These are phyloP conservation scores for Rhynchosporium agropyri DNA, from an alignment of 2,329 filamentous ascomycete genomes.

Conservation along the genomic window DNA sequence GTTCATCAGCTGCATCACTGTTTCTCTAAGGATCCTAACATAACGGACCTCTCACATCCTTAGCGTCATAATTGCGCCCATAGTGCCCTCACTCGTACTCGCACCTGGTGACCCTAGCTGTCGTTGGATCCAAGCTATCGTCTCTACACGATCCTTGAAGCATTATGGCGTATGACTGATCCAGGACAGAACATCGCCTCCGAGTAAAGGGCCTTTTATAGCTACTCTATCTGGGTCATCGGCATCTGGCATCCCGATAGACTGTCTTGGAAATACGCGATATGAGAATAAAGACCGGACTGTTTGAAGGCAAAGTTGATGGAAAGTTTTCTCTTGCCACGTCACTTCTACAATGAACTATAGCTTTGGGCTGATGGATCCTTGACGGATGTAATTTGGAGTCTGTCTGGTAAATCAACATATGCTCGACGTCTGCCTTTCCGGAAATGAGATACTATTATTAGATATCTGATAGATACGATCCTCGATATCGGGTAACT, in stretches of 20 bases:
- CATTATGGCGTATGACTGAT: conserved; percentile 15
- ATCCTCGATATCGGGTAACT: too few relatives aligned
- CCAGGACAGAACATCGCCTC: conserved; percentile 15
- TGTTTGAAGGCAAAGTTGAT: conserved; percentile 4
- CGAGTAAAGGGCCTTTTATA: conserved; percentile 6
- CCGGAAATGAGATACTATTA: too few relatives aligned
- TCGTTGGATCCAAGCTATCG: conserved; percentile 7
- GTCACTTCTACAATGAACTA: too few relatives aligned
- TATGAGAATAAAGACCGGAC: neutral
- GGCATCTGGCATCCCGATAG: conserved; percentile 16
- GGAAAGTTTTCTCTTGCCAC: neutral
- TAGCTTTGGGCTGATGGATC: too few relatives aligned
- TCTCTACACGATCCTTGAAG: conserved; percentile 4
- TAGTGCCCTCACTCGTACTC: neutral
- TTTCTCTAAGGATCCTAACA: neutral
- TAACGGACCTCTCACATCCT: conserved; percentile 13
- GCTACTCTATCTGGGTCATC: conserved; percentile 3
- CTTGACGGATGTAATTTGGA: too few relatives aligned
- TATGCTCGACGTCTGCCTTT: too few relatives aligned
- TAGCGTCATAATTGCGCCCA: conserved; percentile 14
- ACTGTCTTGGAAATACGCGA: conserved; percentile 8
- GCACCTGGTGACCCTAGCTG: neutral
- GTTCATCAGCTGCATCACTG: neutral
- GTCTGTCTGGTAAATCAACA: too few relatives aligned
- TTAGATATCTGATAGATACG: too few relatives aligned